Base-by-base conservation (phyloP, 2,329 filamentous ascomycete genomes). In the Talaromyces sp. region DNA sequence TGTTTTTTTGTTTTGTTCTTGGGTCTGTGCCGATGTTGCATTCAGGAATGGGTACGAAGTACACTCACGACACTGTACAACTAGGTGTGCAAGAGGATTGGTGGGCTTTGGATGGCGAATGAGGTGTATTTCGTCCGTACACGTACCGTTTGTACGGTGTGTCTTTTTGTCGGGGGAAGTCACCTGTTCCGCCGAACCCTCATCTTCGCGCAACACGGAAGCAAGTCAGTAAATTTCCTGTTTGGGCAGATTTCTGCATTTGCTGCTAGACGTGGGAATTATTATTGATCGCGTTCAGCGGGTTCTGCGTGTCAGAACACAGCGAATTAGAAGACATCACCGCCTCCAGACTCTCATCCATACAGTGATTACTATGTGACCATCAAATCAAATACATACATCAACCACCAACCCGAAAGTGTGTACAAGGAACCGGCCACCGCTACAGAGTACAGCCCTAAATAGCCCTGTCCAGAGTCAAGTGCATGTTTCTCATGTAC, bases 161-260 rank as follows among this genome's bases (percentile, higher is more conserved):
- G 2, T 37, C 6, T 22, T 1, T 52, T 52, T 56, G 45, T 9
- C 3, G n/a, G 19, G 35, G 19, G 24, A 60, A 60, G 39, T 59
- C 56, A 59, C 56, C 35, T 59, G 56, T 59, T 45, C 56, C 11
- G 19, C 22, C 16, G 16, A 45, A 59, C 56, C 56, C 56, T 59
- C 24, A n/a, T 33, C 22, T 2, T 24, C 50, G 10, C 27, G 27
- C 52, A 56, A 6, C 43, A 22, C 10, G 19, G 43, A 56, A 10
- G 56, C 19, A 43, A 39, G 22, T 43, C 37, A 13, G 37, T 22
- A 43, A 43, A 54, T 62, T 62, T n/a, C 60, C 60, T 14, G 24
- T 27, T 52, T 33, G 24, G 35, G 60, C 11, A 62, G 7, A 54
- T 43, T 62, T 13, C 16, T 52, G 27, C 27, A n/a, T 54, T 56